Evolutionary conservation across 768 basidiomycete species (phyloP), one percentile per base, ranked within the genome.

Genomic region (Fomitopsis serialis): DNA sequence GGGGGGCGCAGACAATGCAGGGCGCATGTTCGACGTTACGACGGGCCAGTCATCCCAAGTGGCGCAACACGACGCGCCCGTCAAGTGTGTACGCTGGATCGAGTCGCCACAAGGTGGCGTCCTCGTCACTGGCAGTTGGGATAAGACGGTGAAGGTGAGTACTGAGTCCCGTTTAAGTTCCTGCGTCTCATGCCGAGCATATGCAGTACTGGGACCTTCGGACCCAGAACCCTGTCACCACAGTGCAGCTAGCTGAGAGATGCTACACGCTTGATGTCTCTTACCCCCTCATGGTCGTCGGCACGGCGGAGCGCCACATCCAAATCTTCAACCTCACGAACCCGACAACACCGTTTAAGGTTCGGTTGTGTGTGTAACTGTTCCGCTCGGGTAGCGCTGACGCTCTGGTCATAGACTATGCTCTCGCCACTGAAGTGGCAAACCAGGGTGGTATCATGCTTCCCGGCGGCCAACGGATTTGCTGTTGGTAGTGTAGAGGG

Each of bases 101-200:
- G 88, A 94, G 56, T 79, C 85, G 5, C 84, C 82, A 21, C 80
- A 79, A 56, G 79, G 80, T 34, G 82, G 89, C 13, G 83, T 95
- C 57, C 74, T 95, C 19, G 91, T 86, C 12, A 98, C 96, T 1
- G 97, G 94, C 10, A 93, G 92, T 50, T 99, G 97, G 97, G 96
- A 99, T 69, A 96, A 96, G 72, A 96, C 92, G 1, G 71, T 98
- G 66, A 96, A 94, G 78, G 95, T 94, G 59, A 52, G 72, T 63
- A 1, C 10, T n/a, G n/a, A n/a, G n/a, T n/a, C n/a, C n/a, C n/a
- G n/a, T n/a, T n/a, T n/a, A n/a, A 47, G 54, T 29, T 29, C 48
- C n/a, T 23, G 32, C 37, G 45, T 24, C 27, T 40, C 48, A 22
- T 24, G 21, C 6, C 6, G n/a, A 29, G 10, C n/a, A 22, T 35